These are phyloP conservation scores for Naganishia sp. DNA, from an alignment of 1,284 basidiomycete genomes.

Conservation along the genomic window DNA sequence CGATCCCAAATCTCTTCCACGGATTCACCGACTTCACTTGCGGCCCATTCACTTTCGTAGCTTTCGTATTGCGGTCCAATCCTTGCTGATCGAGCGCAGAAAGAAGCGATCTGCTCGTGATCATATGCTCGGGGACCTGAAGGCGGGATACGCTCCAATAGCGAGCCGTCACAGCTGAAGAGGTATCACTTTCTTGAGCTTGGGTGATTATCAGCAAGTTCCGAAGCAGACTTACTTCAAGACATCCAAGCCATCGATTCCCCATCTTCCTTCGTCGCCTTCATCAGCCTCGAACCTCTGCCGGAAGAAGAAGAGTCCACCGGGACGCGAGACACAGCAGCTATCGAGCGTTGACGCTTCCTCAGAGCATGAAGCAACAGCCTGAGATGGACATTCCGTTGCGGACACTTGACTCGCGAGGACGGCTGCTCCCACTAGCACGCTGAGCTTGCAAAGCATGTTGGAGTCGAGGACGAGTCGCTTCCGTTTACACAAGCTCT, in stretches of 20 bases:
- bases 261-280: conserved; percentile 49
- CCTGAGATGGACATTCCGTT: conserved; percentile 4
- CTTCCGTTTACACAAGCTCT: too few relatives aligned
- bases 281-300: conserved; percentile 51
- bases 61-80: conserved; percentile 41
- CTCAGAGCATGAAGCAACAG: conserved; percentile 40
- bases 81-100: conserved; percentile 39
- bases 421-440: conserved; percentile 5
- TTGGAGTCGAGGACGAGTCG: not conserved
- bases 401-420: conserved; percentile 5
- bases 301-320: conserved; percentile 48
- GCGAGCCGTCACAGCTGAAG: conserved; percentile 26
- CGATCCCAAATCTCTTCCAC: conserved; percentile 54
- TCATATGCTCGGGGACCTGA: conserved; percentile 33
- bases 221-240: conserved; percentile 41
- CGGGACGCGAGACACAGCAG: conserved; percentile 46
- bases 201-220: not conserved
- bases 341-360: conserved; percentile 37
- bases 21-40: conserved; percentile 52
- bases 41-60: conserved; percentile 49
- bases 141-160: conserved; percentile 6
- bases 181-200: not conserved
- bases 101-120: conserved; percentile 49
- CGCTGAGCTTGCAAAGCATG: conserved; percentile 21
- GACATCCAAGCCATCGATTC: conserved; percentile 49